Evolutionary conservation across 2,329 filamentous ascomycete genomes (phyloP), one percentile per base, ranked within the genome.

Genomic region (Colletotrichum orchidophilum): DNA sequence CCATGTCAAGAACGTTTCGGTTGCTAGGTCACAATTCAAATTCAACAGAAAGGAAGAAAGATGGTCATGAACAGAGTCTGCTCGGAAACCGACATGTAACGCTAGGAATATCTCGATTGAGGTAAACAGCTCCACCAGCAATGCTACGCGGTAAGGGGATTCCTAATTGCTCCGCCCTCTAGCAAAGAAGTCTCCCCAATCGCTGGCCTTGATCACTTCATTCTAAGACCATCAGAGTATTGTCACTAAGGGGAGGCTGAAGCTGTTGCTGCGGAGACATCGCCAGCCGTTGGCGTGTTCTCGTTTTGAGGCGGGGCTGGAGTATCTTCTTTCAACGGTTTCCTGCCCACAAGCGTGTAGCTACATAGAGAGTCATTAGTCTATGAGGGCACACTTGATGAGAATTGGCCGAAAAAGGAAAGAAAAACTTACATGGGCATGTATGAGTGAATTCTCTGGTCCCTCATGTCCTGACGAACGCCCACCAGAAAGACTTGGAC

Each of bases 371-470:
- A 4, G 9, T 60, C 3, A 21, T 49, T 11, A 60, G 35, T n/a
- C 9, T n/a, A 9, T 2, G 74, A 29, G 5, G 3, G 29, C 11
- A n/a, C 5, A 4, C 35, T 42, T 18, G 12, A 18, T 39, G 12
- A 39, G 35, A 39, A 15, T 39, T 12, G 15, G 5, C 35, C 27
- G 15, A n/a, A 26, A 29, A n/a, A 26, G 18, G 27, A 13, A 55
- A 55, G 11, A n/a, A 6, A 35, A 26, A 60, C 77, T 75, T 42
- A 77, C 77, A 77, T 73, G 15, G 76, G 74, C 62, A 76, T 78
- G 60, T 78, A 80, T 7, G 77, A 77, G 49, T 80, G 79, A 39
- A 80, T 80, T 39, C 68, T 75, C 11, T 70, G 63, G 65, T 80
- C 69, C 33, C 66, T 71, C 66, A 80, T 61, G 58, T 80, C 76